Conservation (phyloP, 2,329 filamentous ascomycete species). For the Grosmannia serpens region DNA sequence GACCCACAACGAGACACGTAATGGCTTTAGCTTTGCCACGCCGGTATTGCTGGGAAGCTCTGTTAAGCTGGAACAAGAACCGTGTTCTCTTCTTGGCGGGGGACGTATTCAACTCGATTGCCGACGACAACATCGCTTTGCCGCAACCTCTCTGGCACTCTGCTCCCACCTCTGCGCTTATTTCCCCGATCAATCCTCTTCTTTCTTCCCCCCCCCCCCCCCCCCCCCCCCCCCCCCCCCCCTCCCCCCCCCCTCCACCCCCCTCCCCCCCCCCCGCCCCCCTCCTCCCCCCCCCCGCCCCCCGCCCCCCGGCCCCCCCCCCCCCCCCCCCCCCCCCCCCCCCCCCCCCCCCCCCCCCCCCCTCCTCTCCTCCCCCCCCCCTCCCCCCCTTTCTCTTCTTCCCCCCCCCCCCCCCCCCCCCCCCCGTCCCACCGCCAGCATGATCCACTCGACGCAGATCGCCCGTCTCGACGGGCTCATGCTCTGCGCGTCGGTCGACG, state of each 20-base stretch:
- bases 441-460: constrained; percentile 92
- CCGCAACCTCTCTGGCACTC: neutral
- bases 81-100: constrained; percentile 9
- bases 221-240: neutral
- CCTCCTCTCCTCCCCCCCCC: neutral
- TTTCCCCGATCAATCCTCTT: neutral
- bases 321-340: neutral
- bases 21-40: constrained; percentile 8
- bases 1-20: constrained; percentile 13
- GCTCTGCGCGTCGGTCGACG: constrained; percentile 89
- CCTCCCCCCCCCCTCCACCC: no score
- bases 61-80: neutral
- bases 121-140: neutral
- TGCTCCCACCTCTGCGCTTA: neutral
- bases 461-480: constrained; percentile 88
- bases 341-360: constrained; percentile 2
- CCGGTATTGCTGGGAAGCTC: neutral
- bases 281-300: neutral
- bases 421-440: constrained; percentile 23
- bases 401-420: neutral
- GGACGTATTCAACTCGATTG: neutral
- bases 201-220: neutral
- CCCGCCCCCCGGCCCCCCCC: neutral
- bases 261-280: no score
- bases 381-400: neutral